Conservation (phyloP, 1,139 yeast genomes). For the Zygosaccharomyces pseudobailii region DNA sequence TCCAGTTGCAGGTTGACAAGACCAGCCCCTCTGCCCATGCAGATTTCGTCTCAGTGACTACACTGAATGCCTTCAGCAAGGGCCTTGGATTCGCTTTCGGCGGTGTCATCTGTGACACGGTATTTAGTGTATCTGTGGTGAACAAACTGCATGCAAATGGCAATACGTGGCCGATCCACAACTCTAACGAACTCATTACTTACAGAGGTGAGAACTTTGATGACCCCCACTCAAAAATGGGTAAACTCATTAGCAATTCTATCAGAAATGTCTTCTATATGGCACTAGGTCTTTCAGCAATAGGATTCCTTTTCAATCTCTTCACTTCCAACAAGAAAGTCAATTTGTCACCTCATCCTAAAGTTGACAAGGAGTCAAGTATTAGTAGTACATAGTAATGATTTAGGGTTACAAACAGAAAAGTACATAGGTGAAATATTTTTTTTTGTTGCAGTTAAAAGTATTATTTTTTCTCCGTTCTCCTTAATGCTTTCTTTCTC, state of each 20-base stretch:
- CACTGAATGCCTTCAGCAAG: slow-evolving; percentile 19
- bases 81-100: slow-evolving; percentile 19
- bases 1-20: slow-evolving; percentile 41
- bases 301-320: slow-evolving; percentile 12
- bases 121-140: slow-evolving; percentile 13
- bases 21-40: slow-evolving; percentile 13
- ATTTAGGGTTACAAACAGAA: neutral
- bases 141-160: slow-evolving; percentile 7
- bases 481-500: neutral
- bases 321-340: slow-evolving; percentile 14
- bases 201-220: slow-evolving; percentile 14
- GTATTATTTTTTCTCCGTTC: neutral
- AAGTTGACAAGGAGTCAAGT: neutral
- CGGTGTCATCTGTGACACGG: slow-evolving; percentile 17
- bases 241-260: slow-evolving; percentile 14
- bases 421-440: neutral
- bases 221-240: slow-evolving; percentile 13
- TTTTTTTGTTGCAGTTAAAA: neutral
- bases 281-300: slow-evolving; percentile 12
- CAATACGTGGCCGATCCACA: slow-evolving; percentile 1
- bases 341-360: neutral
- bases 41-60: slow-evolving; percentile 22
- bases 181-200: slow-evolving; percentile 8
- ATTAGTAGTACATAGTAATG: neutral
- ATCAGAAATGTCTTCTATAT: slow-evolving; percentile 16